Percentiles rank a stretch among this genome's conserved stretches.
These are phyloP conservation scores for Phytopythium aichiense DNA, from an alignment of 352 stramenopile genomes.

Conservation along the genomic window DNA sequence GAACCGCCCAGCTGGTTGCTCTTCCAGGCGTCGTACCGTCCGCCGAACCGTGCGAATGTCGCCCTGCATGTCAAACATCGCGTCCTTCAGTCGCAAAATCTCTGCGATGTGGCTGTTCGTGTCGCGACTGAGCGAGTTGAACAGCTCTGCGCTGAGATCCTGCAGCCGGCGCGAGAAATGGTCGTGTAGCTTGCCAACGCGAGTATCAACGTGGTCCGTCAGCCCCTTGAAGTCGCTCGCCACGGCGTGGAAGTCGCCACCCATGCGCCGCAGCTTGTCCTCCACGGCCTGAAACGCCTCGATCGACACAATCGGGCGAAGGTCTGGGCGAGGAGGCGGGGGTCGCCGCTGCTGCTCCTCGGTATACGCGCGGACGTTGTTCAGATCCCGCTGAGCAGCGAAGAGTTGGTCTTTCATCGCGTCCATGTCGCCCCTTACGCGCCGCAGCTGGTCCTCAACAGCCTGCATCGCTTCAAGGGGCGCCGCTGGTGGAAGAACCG, in stretches of 20 bases:
- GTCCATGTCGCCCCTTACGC: neutral
- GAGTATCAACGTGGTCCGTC: constrained; percentile 18
- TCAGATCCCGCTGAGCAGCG: neutral
- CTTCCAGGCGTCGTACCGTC: constrained; percentile 22
- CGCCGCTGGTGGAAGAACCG: neutral
- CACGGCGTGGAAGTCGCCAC: neutral
- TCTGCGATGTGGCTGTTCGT: constrained; percentile 34
- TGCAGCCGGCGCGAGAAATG: constrained; percentile 22
- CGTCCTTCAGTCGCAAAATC: constrained; percentile 47
- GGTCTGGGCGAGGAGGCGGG: neutral
- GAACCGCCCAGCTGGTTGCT: constrained; percentile 3
- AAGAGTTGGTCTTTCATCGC: constrained; percentile 5
- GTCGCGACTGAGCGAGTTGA: constrained; percentile 36
- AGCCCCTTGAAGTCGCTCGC: constrained; percentile 12
- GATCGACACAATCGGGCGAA: neutral
- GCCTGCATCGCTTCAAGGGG: neutral
- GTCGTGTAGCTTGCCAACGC: constrained; percentile 20
- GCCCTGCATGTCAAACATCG: constrained; percentile 37
- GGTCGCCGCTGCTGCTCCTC: neutral
- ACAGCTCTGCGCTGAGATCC: constrained; percentile 35
- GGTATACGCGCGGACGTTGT: neutral
- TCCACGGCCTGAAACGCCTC: neutral
- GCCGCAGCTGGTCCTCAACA: neutral
- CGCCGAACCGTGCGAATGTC: constrained; percentile 27
- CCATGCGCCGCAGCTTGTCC: neutral